Percentiles rank a stretch among this genome's conserved stretches.
These are phyloP conservation scores for Penicillium nordicum DNA, from an alignment of 2,329 filamentous ascomycete species.

Conservation along the genomic window DNA sequence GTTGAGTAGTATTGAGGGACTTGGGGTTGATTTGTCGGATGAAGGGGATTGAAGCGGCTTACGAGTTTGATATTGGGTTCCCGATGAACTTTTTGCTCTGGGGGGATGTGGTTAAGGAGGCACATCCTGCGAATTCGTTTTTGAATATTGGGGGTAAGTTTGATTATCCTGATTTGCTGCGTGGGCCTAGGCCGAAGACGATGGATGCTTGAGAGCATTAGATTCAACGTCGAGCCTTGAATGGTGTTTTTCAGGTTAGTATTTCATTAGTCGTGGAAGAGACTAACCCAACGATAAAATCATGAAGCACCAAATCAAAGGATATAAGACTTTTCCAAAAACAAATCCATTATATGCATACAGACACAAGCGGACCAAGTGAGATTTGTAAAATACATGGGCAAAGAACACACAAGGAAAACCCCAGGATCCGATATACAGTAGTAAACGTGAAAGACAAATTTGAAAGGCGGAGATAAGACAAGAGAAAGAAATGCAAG, in stretches of 20 bases:
- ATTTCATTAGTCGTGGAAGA: not conserved
- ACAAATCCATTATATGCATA: slow-evolving; percentile 36
- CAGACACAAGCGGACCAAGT: slow-evolving; percentile 24
- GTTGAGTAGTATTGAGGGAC: slow-evolving; percentile 54
- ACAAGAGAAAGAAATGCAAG: slow-evolving; percentile 12
- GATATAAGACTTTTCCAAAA: not conserved
- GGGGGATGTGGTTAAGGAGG: slow-evolving; percentile 6
- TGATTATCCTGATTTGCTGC: slow-evolving; percentile 18
- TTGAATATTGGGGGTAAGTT: slow-evolving; percentile 13
- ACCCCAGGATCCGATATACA: slow-evolving; percentile 25
- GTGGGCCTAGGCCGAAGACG: slow-evolving; percentile 8
- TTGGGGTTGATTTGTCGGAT: slow-evolving; percentile 50
- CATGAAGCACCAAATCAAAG: not conserved
- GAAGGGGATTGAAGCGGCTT: slow-evolving; percentile 53
- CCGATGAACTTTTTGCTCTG: slow-evolving; percentile 17
- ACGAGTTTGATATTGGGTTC: slow-evolving; percentile 50
- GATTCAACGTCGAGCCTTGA: not conserved
- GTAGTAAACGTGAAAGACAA: slow-evolving; percentile 12
- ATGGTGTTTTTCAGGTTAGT: not conserved
- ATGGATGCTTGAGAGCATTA: slow-evolving; percentile 2
- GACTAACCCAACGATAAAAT: not conserved
- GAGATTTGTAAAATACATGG: slow-evolving; percentile 34
- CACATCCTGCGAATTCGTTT: slow-evolving; percentile 12
- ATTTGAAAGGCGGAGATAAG: slow-evolving; percentile 2
- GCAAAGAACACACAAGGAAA: slow-evolving; percentile 20